Evolutionary conservation across 768 basidiomycete genomes (phyloP), one percentile per base, ranked within the genome.

Genomic region (Russula foetens): DNA sequence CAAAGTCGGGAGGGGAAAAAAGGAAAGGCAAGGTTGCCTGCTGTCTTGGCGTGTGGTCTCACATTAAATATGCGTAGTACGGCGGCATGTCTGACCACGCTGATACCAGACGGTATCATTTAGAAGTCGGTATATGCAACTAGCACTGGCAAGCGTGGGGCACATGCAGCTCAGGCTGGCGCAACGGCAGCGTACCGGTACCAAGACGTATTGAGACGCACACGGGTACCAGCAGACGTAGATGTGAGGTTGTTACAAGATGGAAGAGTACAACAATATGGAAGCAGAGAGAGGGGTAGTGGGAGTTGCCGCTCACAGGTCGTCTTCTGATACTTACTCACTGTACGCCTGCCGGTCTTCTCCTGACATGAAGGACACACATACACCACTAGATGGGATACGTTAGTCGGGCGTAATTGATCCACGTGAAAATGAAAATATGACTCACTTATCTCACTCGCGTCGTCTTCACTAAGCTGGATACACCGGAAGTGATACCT

Each of bases 401-500:
- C 9, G 39, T 21, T 19, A 46, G 50, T 58, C 23, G 23, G 56
- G 59, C 43, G 53, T 47, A 2, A n/a, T 8, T n/a, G 19, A 64
- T 43, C 54, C 8, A 17, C 39, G 53, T 57, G 17, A 44, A 41
- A 31, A 45, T 33, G n/a, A 29, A 23, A 49, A 24, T 8, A 21
- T 52, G 59, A 80, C 88, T 75, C 72, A 89, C 88, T 80, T 71
- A 92, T 86, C 69, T 88, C 84, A 67, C 83, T 82, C 14, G 90
- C 89, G 62, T 84, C 78, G 46, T 77, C 74, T 62, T 81, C 79
- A 59, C 68, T 77, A 44, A 92, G 72, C 59, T 79, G 72, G 14
- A 91, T 77, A 72, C 90, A 92, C 24, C 72, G 72, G 65, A 92
- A 91, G 71, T 92, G 90, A 71, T 83, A 90, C 90, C 90, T 92